Evolutionary conservation across 176 grass and related monocot genomes (phyloP), one percentile per base, ranked within the genome.

Genomic region (Musa schizocarpa): DNA sequence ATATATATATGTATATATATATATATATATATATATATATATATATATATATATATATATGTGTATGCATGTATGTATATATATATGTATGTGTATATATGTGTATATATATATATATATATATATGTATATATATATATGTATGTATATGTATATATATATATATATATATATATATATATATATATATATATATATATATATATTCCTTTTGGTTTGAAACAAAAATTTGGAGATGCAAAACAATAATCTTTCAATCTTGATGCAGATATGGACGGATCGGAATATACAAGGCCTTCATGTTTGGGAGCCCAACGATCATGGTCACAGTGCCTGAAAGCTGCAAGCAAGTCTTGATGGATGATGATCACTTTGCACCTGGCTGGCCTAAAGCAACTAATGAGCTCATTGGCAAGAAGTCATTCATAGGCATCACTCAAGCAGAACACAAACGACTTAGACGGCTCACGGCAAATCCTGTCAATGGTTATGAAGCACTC

Each of bases 401-500:
- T 0, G 76, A 80, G 72, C 95, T 98, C 13, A 82, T 98, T 78
- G 95, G 95, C 0, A 88, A 83, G 69, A 89, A 84, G 52, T 98
- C 95, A 0, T 98, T 98, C 77, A 11, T 98, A 17, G 77, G 11
- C 67, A 94, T 98, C 56, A 56, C 84, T 4, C 51, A 83, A 26
- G 95, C 93, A 20, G 95, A 98, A 51, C 95, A 98, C 82, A 86
- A 85, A 53, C 67, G 84, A 5, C 76, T 98, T 1, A 76, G 95
- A 72, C 91, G 76, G 79, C 75, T 98, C 27, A 98, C 95, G 0
- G 65, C 86, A 3, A 75, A 80, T 8, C 90, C 95, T 2, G 91
- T 99, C 72, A 94, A 99, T 49, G 95, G 95, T 63, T 87, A 87
- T 55, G 95, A 99, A n/a, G 90, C 95, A 1, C 88, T 99, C 17